Conservation (phyloP, 2,329 filamentous ascomycete species). For the Dichotomopilus funicola region DNA sequence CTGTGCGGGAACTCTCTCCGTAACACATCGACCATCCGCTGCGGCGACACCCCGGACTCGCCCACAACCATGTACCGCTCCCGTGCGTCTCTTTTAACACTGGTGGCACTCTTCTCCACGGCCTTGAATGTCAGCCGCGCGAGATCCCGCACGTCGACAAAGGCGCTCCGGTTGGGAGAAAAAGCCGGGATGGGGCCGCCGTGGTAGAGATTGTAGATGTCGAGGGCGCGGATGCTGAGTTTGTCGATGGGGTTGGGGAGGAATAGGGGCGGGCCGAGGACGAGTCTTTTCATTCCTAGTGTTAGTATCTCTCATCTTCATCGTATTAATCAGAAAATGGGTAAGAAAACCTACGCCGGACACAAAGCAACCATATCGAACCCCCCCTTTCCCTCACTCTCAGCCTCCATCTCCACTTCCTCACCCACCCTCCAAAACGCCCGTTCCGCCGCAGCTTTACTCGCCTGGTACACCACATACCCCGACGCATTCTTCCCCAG, state of each 20-base stretch:
- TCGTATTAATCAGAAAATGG: neutral
- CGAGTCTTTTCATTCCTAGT: neutral
- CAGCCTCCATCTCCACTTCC: neutral
- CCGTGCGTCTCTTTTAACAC: neutral
- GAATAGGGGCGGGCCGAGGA: slow-evolving; percentile 16
- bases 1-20: slow-evolving; percentile 3
- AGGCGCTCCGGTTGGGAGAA: slow-evolving; percentile 14
- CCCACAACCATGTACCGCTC: slow-evolving; percentile 13
- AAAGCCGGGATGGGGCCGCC: slow-evolving; percentile 13
- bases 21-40: slow-evolving; percentile 8
- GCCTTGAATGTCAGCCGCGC: slow-evolving; percentile 12
- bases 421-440: slow-evolving; percentile 12
- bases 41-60: slow-evolving; percentile 10
- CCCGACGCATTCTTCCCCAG: slow-evolving; percentile 8
- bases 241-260: slow-evolving; percentile 13
- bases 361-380: slow-evolving; percentile 13
- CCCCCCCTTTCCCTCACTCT: neutral
- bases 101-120: neutral
- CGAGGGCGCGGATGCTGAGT: slow-evolving; percentile 17
- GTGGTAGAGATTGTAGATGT: slow-evolving; percentile 15
- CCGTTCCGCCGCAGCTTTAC: slow-evolving; percentile 16
- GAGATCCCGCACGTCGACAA: slow-evolving; percentile 19
- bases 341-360: slow-evolving; percentile 8
- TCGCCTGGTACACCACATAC: slow-evolving; percentile 16
- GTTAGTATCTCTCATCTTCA: neutral